Percentiles rank a stretch among this genome's conserved stretches.
Conservation (phyloP, 805 yeast species). For the Geotrichum ghanense region DNA sequence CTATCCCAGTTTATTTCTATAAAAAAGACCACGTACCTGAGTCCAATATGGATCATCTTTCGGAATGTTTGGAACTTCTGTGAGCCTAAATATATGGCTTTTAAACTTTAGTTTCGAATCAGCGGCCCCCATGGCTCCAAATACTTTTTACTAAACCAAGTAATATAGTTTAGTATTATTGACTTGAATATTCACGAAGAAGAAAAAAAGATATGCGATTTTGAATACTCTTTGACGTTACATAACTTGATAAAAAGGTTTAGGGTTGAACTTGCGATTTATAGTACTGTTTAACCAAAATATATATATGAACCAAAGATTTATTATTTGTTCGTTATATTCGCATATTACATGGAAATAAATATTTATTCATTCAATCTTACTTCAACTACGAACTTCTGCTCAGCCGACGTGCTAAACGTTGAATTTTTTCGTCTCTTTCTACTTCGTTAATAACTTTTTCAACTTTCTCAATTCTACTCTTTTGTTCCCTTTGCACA, state of each 20-base stretch:
- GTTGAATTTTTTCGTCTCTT: slow-evolving; percentile 16
- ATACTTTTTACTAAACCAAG: too few species aligned
- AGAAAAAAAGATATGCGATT: too few species aligned
- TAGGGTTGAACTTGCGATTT: too few species aligned
- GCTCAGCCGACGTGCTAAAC: slow-evolving; percentile 19
- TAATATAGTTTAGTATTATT: too few species aligned
- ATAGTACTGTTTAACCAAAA: too few species aligned
- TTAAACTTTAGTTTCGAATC: slow-evolving; percentile 55
- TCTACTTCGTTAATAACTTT: slow-evolving; percentile 18
- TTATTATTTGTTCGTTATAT: too few species aligned
- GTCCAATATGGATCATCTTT: slow-evolving; percentile 31
- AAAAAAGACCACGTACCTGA: slow-evolving; percentile 13
- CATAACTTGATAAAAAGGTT: too few species aligned
- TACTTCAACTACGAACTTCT: slow-evolving; percentile 2
- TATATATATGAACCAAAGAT: too few species aligned
- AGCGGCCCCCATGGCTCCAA: slow-evolving; percentile 77
- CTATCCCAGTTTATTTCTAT: not conserved
- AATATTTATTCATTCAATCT: too few species aligned
- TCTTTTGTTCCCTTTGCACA: slow-evolving; percentile 32
- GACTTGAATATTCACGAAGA: too few species aligned
- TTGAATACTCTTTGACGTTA: too few species aligned
- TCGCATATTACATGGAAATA: too few species aligned
- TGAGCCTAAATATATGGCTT: slow-evolving; percentile 46
- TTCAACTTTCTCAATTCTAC: slow-evolving; percentile 21
- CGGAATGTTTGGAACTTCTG: slow-evolving; percentile 22